Base-by-base conservation (phyloP, 2,329 filamentous ascomycete genomes). In the Monosporascus sp. region DNA sequence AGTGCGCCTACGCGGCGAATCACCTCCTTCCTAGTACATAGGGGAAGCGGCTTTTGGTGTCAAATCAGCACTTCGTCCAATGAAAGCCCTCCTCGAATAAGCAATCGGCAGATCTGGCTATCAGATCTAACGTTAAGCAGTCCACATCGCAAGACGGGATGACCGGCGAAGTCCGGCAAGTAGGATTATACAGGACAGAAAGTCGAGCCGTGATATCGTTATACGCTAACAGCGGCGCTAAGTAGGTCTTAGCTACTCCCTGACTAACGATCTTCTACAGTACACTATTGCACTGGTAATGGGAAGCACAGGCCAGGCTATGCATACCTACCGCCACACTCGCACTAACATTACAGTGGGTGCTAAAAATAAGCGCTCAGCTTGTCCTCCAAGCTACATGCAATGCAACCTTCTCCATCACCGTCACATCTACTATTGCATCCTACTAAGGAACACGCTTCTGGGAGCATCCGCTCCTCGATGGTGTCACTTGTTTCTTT, bases 41-140 rank as follows among this genome's bases (percentile, higher is more conserved):
- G 31, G 31, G 31, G 62, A 58, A 69, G 68, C 49, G 72, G 70
- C 20, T 65, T 72, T n/a, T 67, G 70, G 50, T 5, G 9, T 35
- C 31, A 14, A 35, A 14, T 35, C 31, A 35, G 31, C 31, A 35
- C 31, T 31, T 31, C 28, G 28, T 31, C 28, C 28, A 31, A 31
- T 31, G 28, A 11, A 31, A 31, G 28, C 28, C 11, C 5, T 14
- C 31, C 28, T 11, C 31, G 31, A 35, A 35, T 35, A 35, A 35
- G 31, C 31, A 35, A 35, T 35, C 11, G 31, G 31, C 3, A 35
- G 11, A 35, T 35, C 9, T 35, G 31, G 31, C 11, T 14, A 35
- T 35, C 38, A 41, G 2, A 41, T 17, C 18, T 5, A 18, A 41
- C 38, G 6, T 8, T 41, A 18, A 20, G 9, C 18, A 41, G 38